These are phyloP conservation scores for Rubroboletus satanas DNA, from an alignment of 768 basidiomycete species.

Conservation along the genomic window DNA sequence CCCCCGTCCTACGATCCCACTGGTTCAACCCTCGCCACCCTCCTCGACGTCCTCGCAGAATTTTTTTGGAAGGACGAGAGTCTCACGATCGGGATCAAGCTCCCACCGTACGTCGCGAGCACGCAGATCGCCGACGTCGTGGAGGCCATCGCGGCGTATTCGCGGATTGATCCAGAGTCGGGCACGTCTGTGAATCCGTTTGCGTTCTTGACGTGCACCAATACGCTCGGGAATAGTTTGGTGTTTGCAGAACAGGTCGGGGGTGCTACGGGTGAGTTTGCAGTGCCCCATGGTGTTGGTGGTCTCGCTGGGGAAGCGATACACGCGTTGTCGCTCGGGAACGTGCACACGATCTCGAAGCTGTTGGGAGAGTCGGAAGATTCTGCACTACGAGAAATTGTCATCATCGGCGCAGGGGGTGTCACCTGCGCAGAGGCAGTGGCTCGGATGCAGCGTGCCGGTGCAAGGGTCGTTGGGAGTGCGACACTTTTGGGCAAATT, in stretches of 20 bases:
- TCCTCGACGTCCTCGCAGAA: slow-evolving; percentile 53
- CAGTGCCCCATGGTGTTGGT: slow-evolving; percentile 61
- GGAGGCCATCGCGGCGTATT: slow-evolving; percentile 41
- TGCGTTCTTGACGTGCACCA: slow-evolving; percentile 75
- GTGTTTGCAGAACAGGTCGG: slow-evolving; percentile 55
- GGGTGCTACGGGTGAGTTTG: slow-evolving; percentile 36
- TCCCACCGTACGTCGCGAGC: slow-evolving; percentile 68
- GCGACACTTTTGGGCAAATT: slow-evolving; percentile 54
- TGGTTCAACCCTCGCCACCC: slow-evolving; percentile 39
- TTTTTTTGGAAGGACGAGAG: slow-evolving; percentile 47
- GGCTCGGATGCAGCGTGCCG: slow-evolving; percentile 67
- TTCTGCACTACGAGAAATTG: slow-evolving; percentile 43
- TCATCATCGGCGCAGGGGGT: slow-evolving; percentile 80
- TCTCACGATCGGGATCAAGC: slow-evolving; percentile 70
- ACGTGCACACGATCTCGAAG: slow-evolving; percentile 58
- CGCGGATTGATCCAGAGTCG: slow-evolving; percentile 11
- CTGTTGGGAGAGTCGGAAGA: slow-evolving; percentile 44
- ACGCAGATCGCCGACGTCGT: slow-evolving; percentile 60
- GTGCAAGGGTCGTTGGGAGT: slow-evolving; percentile 68
- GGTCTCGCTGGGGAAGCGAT: slow-evolving; percentile 76
- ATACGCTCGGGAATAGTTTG: slow-evolving; percentile 71
- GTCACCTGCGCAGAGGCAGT: slow-evolving; percentile 60
- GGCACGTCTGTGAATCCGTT: slow-evolving; percentile 42
- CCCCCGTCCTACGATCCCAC: slow-evolving; percentile 64
- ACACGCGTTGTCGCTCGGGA: slow-evolving; percentile 76